Evolutionary conservation across 441 rosid species (phyloP).

Genomic region (Populus hybrid): DNA sequence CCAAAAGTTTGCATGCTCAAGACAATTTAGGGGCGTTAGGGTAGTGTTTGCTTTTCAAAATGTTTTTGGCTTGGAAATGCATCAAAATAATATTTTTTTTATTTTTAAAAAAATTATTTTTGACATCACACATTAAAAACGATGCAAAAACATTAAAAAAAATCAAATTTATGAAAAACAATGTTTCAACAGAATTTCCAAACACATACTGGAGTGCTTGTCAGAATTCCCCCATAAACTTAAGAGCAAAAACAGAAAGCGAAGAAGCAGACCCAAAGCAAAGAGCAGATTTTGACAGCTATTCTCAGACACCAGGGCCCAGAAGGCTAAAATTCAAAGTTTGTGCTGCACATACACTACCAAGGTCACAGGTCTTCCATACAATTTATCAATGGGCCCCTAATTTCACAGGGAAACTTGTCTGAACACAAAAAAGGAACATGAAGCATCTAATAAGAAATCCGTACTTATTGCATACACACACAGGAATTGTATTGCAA

Average conservation of each 20-base stretch:
- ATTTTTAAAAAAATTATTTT: no score
- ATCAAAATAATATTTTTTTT: no score
- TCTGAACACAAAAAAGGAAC: no score
- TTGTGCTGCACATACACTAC: constrained; percentile 8
- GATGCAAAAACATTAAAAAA: constrained; percentile 1
- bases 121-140: no score
- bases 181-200: not conserved
- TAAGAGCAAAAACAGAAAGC: constrained; percentile 16
- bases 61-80: no score
- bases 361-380: constrained; percentile 9
- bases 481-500: no score
- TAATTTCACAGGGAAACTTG: no score
- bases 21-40: no score
- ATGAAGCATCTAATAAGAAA: no score
- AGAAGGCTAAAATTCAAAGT: constrained; percentile 18
- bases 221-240: constrained; percentile 22
- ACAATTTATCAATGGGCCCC: constrained; percentile 1
- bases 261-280: constrained; percentile 5
- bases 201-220: constrained; percentile 16
- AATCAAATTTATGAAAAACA: constrained; percentile 2
- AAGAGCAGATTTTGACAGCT: constrained; percentile 8
- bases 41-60: no score
- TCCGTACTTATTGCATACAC: no score
- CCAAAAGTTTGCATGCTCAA: no score
- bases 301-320: constrained; percentile 35